A percentile compares a stretch with the other conserved stretches of the same genome.
Evolutionary conservation across 2,329 filamentous ascomycete genomes (phyloP).

Genomic region (Basipetospora chlamydospora): DNA sequence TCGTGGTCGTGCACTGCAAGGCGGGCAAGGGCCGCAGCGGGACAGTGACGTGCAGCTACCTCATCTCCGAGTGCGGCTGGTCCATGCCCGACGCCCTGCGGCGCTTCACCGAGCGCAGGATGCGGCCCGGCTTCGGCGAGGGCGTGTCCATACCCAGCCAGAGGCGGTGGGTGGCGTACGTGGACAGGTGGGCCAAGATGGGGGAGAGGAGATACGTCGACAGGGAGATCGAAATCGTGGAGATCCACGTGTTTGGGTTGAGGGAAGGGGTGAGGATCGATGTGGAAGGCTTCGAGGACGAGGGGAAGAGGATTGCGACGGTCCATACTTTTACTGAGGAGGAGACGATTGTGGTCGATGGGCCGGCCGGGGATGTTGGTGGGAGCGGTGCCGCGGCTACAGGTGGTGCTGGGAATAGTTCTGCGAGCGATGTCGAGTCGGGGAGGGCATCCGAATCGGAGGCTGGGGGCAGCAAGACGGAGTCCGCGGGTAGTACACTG

Average conservation of each 20-base stretch:
- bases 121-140: constrained; percentile 76
- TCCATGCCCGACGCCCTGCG: constrained; percentile 35
- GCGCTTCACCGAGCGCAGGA: constrained; percentile 63
- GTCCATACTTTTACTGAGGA: constrained; percentile 66
- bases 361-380: constrained; percentile 33
- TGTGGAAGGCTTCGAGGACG: constrained; percentile 75
- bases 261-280: constrained; percentile 76
- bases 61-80: constrained; percentile 72
- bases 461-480: not conserved
- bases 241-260: constrained; percentile 82
- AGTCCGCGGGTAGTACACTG: not conserved
- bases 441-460: too few species aligned
- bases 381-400: constrained; percentile 31
- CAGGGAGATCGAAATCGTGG: constrained; percentile 66
- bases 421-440: not conserved
- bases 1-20: constrained; percentile 92
- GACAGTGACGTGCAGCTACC: constrained; percentile 73
- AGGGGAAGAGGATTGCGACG: constrained; percentile 71
- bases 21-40: constrained; percentile 91
- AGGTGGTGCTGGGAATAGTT: too few species aligned
- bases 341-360: constrained; percentile 58
- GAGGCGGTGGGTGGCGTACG: constrained; percentile 73
- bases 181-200: constrained; percentile 66
- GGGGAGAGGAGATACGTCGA: constrained; percentile 75
- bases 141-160: constrained; percentile 92